Evolutionary conservation across 2,329 filamentous ascomycete species (phyloP).

Genomic region (Diaporthe vexans): DNA sequence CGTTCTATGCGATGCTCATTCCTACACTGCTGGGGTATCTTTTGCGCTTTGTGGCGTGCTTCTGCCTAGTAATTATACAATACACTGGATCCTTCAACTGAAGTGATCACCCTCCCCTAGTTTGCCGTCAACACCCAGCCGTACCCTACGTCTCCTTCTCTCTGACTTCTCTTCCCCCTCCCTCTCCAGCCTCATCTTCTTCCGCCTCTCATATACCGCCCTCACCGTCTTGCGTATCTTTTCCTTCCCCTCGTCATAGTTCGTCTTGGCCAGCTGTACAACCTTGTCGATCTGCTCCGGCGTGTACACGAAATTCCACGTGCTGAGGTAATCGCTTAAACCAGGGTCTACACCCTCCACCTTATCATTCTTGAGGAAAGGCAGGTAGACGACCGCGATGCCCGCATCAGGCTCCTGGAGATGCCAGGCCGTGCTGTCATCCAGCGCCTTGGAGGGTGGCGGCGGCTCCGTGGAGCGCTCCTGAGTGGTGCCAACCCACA

Average conservation of each 20-base stretch:
- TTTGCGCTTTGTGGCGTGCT: neutral
- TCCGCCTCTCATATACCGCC: conserved; percentile 95
- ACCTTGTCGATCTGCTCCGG: conserved; percentile 90
- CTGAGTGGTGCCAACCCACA: conserved; percentile 91
- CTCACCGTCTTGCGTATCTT: conserved; percentile 83
- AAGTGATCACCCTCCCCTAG: conserved; percentile 78
- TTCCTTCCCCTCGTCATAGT: conserved; percentile 86
- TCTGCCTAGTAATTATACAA: neutral
- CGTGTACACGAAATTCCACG: conserved; percentile 98
- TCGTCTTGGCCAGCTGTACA: conserved; percentile 84
- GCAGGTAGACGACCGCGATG: conserved; percentile 91
- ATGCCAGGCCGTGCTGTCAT: conserved; percentile 76
- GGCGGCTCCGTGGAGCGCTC: conserved; percentile 73
- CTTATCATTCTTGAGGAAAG: conserved; percentile 85
- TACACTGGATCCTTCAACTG: conserved; percentile 55
- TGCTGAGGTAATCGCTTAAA: conserved; percentile 87
- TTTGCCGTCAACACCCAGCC: conserved; percentile 66
- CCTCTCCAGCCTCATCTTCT: conserved; percentile 71
- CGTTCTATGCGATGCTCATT: neutral
- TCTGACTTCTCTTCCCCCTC: conserved; percentile 58
- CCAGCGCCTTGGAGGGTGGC: conserved; percentile 64
- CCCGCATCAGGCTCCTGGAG: conserved; percentile 84
- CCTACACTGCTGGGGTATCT: conserved; percentile 36
- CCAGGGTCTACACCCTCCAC: conserved; percentile 87
- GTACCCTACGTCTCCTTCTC: conserved; percentile 61